phyloP scores from a whole-genome alignment of 495 filamentous ascomycete species.

The Neurospora intermedia region DNA sequence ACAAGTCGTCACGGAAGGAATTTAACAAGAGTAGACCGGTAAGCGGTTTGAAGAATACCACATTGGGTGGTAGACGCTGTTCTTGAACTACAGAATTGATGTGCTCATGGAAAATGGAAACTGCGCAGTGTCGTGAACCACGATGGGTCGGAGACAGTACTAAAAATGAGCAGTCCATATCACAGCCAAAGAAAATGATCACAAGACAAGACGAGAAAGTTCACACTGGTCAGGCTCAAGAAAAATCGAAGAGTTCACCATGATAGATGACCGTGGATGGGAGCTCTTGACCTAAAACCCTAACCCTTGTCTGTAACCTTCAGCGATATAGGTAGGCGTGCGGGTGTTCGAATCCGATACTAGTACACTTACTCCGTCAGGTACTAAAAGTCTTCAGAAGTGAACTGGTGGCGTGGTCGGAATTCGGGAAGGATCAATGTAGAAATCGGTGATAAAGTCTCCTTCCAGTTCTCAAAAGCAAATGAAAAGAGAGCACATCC shows the following conservation, averaged over 20 bases:
- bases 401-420: not conserved
- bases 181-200: not conserved
- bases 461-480: not conserved
- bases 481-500: not conserved
- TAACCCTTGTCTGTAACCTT: not conserved
- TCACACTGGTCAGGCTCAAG: not conserved
- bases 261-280: not conserved
- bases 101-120: not conserved
- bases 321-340: too few species aligned
- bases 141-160: fast-evolving
- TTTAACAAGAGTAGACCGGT: not conserved
- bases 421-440: not conserved
- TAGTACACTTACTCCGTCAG: not conserved
- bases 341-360: too few species aligned
- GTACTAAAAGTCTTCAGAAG: not conserved
- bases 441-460: not conserved
- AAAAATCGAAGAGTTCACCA: not conserved
- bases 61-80: not conserved
- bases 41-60: not conserved
- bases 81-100: not conserved
- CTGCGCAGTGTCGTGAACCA: not conserved
- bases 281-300: not conserved
- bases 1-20: not conserved
- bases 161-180: not conserved
- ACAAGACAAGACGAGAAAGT: not conserved